Evolutionary conservation across 2,329 filamentous ascomycete genomes (phyloP).

Genomic region (Aspergillus thermomutatus): DNA sequence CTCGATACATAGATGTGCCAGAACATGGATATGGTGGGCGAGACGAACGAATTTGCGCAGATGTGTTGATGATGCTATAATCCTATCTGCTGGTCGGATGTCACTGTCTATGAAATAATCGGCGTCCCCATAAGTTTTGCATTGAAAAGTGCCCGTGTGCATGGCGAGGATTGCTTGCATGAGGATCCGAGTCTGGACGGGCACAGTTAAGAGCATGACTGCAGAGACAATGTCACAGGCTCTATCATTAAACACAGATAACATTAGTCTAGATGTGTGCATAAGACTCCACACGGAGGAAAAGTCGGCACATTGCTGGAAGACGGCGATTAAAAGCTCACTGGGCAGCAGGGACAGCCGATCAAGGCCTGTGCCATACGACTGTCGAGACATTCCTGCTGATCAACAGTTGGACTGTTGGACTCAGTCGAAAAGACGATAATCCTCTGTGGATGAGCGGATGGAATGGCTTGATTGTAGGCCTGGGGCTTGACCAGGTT

Average conservation of each 20-base stretch:
- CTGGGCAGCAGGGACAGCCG: conserved; percentile 5
- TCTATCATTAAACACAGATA: neutral
- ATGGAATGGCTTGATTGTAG: too few relatives aligned
- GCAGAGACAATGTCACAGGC: neutral
- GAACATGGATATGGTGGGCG: neutral
- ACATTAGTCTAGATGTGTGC: neutral
- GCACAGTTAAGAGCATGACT: neutral
- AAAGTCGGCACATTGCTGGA: neutral
- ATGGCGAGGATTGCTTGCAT: neutral
- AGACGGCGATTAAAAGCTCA: neutral
- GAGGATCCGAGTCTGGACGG: neutral
- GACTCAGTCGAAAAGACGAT: too few relatives aligned
- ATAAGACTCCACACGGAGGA: neutral
- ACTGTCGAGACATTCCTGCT: too few relatives aligned
- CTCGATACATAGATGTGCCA: conserved; percentile 1
- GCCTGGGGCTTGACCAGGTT: too few relatives aligned
- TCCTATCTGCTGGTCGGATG: neutral
- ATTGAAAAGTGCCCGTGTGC: neutral
- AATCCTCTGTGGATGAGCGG: too few relatives aligned
- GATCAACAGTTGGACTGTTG: too few relatives aligned
- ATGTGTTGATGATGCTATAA: neutral
- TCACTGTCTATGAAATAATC: neutral
- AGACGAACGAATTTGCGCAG: neutral
- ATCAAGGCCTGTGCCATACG: neutral
- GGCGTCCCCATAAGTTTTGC: neutral